phyloP scores from a whole-genome alignment of 257 asterid species.

The Rubia yunnanensis region DNA sequence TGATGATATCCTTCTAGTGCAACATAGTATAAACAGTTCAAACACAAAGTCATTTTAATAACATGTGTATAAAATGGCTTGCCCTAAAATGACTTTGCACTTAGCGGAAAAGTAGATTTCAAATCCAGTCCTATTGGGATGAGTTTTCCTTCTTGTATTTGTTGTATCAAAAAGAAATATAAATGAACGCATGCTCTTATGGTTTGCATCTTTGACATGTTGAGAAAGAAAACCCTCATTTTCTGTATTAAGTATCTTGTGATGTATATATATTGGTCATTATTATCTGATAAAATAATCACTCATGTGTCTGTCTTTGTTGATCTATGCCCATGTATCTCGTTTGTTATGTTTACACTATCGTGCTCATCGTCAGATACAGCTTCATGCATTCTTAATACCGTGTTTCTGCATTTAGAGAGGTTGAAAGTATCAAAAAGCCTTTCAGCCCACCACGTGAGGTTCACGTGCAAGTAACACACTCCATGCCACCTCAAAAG shows the following conservation, averaged over 20 bases:
- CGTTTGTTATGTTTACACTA: background rate
- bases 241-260: too few relatives aligned
- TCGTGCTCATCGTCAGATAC: background rate
- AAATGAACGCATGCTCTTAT: background rate
- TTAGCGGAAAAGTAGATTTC: too few relatives aligned
- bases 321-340: background rate
- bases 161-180: background rate
- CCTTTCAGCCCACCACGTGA: constrained; percentile 56
- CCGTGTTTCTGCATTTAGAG: constrained; percentile 24
- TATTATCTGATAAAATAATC: background rate
- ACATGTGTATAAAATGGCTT: too few relatives aligned
- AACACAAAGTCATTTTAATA: too few relatives aligned
- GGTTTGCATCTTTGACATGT: too few relatives aligned
- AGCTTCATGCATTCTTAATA: background rate
- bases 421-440: constrained; percentile 41
- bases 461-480: constrained; percentile 68
- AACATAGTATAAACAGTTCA: too few relatives aligned
- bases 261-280: background rate
- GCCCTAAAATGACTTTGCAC: too few relatives aligned
- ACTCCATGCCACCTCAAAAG: constrained; percentile 72
- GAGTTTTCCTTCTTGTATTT: background rate
- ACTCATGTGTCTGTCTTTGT: background rate
- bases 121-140: background rate
- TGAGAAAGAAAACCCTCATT: background rate
- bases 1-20: too few relatives aligned